phyloP scores from a whole-genome alignment of 2,329 filamentous ascomycete genomes.

The Claviceps sp. region DNA sequence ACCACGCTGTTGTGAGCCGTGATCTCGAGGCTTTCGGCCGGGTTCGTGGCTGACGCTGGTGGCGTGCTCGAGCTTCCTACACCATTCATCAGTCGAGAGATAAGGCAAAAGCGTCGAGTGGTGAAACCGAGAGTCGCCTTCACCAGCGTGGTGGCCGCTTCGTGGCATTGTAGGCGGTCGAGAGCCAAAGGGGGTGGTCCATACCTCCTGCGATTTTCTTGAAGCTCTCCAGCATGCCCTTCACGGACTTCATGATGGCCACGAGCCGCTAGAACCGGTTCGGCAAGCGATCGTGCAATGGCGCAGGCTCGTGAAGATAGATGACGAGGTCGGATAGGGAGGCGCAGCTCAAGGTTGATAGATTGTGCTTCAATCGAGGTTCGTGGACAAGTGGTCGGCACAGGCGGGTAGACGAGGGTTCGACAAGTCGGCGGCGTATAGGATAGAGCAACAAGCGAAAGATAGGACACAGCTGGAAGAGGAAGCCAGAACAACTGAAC shows the following conservation, averaged over 20 bases:
- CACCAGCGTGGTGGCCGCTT: neutral
- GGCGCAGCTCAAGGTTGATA: neutral
- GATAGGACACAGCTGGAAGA: neutral
- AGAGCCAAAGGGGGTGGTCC: neutral
- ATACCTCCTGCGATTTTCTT: conserved; percentile 29
- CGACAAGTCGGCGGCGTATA: neutral
- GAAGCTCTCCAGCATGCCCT: conserved; percentile 41
- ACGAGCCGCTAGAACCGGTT: neutral
- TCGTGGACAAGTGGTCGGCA: neutral
- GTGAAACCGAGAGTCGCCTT: neutral
- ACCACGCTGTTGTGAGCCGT: conserved; percentile 54
- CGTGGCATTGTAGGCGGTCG: neutral
- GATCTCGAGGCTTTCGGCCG: conserved; percentile 50
- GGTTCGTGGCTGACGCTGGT: conserved; percentile 12
- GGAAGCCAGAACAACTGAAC: neutral
- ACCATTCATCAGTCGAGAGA: neutral
- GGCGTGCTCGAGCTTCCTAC: conserved; percentile 4
- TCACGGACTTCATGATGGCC: conserved; percentile 29
- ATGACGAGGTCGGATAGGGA: neutral
- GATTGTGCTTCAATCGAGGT: neutral
- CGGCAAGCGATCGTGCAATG: neutral
- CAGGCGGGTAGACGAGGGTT: neutral
- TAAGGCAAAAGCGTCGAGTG: neutral
- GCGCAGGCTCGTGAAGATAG: neutral
- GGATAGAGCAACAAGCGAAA: neutral